A percentile compares a stretch with the other conserved stretches of the same genome.
Evolutionary conservation across 768 basidiomycete species (phyloP).

Genomic region (Kwoniella sp.): DNA sequence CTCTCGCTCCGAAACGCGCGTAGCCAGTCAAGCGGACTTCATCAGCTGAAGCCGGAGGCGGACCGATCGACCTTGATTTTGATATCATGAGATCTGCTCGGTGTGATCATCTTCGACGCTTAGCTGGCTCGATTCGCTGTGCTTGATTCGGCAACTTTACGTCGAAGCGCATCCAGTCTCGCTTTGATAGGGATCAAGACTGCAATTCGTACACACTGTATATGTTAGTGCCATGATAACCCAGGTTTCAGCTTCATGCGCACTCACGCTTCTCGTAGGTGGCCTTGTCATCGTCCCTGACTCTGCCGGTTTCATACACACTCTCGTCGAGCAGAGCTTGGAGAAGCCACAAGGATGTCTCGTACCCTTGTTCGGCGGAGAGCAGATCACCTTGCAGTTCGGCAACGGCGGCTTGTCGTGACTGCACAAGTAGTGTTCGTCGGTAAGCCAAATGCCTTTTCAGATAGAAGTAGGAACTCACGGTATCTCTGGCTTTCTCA

Average conservation of each 20-base stretch:
- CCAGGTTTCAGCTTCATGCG: not conserved
- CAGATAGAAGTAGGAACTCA: slow-evolving; percentile 58
- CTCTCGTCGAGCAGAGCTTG: slow-evolving; percentile 85
- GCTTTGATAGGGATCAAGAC: slow-evolving; percentile 39
- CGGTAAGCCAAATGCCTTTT: not conserved
- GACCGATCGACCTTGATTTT: too few species aligned
- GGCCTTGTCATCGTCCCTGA: slow-evolving; percentile 56
- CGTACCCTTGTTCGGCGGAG: slow-evolving; percentile 91
- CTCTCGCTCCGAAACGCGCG: too few species aligned
- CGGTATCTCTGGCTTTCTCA: slow-evolving; percentile 83
- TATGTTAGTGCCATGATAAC: too few species aligned
- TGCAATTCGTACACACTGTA: slow-evolving; percentile 18
- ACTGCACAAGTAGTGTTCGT: slow-evolving; percentile 61
- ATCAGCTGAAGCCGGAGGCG: too few species aligned
- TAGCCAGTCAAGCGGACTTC: too few species aligned
- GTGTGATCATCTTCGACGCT: not conserved
- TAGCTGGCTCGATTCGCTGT: not conserved
- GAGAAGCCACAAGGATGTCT: slow-evolving; percentile 90
- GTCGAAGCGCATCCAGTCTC: slow-evolving; percentile 35
- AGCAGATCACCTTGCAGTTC: slow-evolving; percentile 80
- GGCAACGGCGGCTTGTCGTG: slow-evolving; percentile 86
- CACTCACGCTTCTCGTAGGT: slow-evolving; percentile 58
- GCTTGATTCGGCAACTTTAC: slow-evolving; percentile 35
- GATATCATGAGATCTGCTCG: too few species aligned
- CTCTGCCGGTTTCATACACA: slow-evolving; percentile 50